Conservation (phyloP, 768 basidiomycete species). For the Brasilioporus rufonigricans region DNA sequence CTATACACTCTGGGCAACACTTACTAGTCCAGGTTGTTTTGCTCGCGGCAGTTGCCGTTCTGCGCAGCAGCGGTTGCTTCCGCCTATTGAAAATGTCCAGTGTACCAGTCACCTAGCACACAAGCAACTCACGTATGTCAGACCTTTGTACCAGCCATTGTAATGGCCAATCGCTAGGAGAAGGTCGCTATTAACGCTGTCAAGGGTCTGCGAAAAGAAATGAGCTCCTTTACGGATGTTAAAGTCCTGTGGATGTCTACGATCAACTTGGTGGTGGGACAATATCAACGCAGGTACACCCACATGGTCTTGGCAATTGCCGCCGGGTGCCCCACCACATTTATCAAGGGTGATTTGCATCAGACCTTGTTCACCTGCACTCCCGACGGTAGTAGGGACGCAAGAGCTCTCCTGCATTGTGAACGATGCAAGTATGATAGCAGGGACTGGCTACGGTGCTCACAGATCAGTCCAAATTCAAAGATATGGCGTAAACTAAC, state of each 20-base stretch:
- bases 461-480: not conserved
- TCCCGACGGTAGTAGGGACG: conserved; percentile 63
- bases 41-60: conserved; percentile 69
- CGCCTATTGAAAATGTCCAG: conserved; percentile 30
- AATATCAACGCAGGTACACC: conserved; percentile 6
- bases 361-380: conserved; percentile 79
- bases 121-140: no score
- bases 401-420: conserved; percentile 88
- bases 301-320: conserved; percentile 42
- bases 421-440: conserved; percentile 80
- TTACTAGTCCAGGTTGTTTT: conserved; percentile 87
- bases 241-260: conserved; percentile 46
- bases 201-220: conserved; percentile 55
- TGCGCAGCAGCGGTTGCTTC: conserved; percentile 63
- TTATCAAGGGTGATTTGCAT: conserved; percentile 86
- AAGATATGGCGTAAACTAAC: conserved; percentile 29
- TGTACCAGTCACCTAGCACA: no score
- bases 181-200: no score
- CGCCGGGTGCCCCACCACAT: conserved; percentile 54
- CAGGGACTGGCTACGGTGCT: conserved; percentile 45
- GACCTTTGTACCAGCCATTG: conserved; percentile 66
- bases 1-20: conserved; percentile 25
- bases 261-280: no score
- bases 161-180: conserved; percentile 75
- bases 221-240: conserved; percentile 68